These are phyloP conservation scores for Annulohypoxylon nitens DNA, from an alignment of 495 filamentous ascomycete genomes.

Conservation along the genomic window DNA sequence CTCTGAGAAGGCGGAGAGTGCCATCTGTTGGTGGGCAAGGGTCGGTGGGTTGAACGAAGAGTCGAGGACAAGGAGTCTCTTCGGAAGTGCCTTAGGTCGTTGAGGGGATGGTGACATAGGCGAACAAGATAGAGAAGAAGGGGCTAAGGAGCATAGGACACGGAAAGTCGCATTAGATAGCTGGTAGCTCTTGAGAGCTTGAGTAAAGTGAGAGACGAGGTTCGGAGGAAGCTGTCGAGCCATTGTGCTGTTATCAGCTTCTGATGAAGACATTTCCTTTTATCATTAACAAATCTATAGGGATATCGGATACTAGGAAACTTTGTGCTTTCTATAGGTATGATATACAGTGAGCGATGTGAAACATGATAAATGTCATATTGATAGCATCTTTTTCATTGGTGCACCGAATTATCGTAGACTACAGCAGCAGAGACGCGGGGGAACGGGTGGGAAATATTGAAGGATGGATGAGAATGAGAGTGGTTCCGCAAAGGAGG, in stretches of 20 bases:
- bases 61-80: constrained; percentile 82
- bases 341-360: constrained; percentile 1
- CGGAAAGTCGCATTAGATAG: constrained; percentile 68
- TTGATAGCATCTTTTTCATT: neutral
- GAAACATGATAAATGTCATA: neutral
- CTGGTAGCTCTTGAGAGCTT: constrained; percentile 69
- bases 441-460: neutral
- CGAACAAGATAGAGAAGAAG: constrained; percentile 48
- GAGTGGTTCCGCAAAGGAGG: constrained; percentile 1
- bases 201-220: constrained; percentile 59
- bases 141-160: constrained; percentile 67
- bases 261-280: constrained; percentile 23
- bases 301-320: neutral
- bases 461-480: neutral
- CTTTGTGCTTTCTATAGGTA: neutral
- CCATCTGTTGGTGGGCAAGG: constrained; percentile 82
- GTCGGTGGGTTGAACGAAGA: constrained; percentile 97
- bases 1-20: constrained; percentile 71
- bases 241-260: constrained; percentile 30
- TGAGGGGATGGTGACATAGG: constrained; percentile 29
- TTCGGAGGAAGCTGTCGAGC: constrained; percentile 40
- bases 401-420: neutral
- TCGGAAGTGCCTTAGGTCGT: constrained; percentile 45
- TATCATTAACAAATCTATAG: constrained; percentile 7
- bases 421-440: neutral